Base-by-base conservation (phyloP, 768 basidiomycete genomes). In the Scleroderma citrinum region DNA sequence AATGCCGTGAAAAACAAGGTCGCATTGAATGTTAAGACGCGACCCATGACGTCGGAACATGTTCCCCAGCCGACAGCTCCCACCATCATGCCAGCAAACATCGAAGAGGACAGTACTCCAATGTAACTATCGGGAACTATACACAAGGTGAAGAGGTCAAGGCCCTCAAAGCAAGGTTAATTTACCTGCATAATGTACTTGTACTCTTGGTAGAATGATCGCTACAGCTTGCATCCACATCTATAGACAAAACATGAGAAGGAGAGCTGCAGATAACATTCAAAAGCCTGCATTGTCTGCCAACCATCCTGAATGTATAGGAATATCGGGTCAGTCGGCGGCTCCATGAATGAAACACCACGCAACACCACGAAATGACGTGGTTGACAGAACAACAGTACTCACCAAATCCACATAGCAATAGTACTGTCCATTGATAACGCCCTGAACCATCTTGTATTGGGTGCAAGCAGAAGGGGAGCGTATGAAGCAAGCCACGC, bases 51-150 rank as follows among this genome's bases (percentile, higher is more conserved):
- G 66, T 98, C 95, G 10, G 93, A 94, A 54, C 89, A 92, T 20
- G 88, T 84, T 49, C 94, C 94, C 93, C 94, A 93, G 4, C 86
- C 88, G 10, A 93, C 69, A 1, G 90, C 87, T 2, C 94, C 91
- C 44, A 96, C 62, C 92, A 97, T 96, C 95, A 98, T 98, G n/a
- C 95, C 91, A 11, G 78, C 82, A 61, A 93, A 93, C 79, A 91
- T 92, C 3, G 87, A 83, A 3, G 92, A 89, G 0, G 92, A 94
- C 13, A 97, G 69, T 1, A 76, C 64, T 20, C 93, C 95, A 43
- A 94, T 88, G 55, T 80, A 81, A 40, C 73, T 75, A 62, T 92
- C 85, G 26, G 81, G 78, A 7, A 90, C 87, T 85, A 56, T 46
- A 40, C 42, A 45, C 52, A 34, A 56, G 57, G 56, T 47, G 55